Base-by-base conservation (phyloP, 1,284 basidiomycete species). In the Apiotrichum brassicae region DNA sequence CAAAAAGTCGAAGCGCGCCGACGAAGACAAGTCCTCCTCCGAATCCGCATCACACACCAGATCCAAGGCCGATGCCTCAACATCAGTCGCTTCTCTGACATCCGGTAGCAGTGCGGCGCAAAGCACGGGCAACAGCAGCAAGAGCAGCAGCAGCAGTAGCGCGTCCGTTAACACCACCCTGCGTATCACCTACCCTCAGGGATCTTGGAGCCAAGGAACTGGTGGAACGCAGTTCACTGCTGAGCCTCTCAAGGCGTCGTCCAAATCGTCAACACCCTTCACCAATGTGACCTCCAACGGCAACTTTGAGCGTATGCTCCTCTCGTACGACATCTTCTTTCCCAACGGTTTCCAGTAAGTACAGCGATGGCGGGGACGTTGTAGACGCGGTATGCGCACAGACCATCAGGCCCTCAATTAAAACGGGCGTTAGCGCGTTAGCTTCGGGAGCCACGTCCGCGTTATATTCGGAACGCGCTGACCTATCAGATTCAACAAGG, bases 221-320 rank as follows among this genome's bases (percentile, higher is more conserved):
- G 72, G 73, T 25, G 73, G 73, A 1, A 66, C 72, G 0, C 72
- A 74, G 56, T 75, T 73, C 58, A 69, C 70, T 48, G 60, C 70
- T 4, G 50, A 66, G 49, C 62, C 64, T 1, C 39, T 66, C 28
- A 58, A 62, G 26, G 53, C 56, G 18, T 35, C 36, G 19, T 24
- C 32, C 16, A 28, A 43, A n/a, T 56, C 57, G 20, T 20, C 35
- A 7, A 48, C 50, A 12, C 40, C 49, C 3, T 38, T 49, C 25
- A 32, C 40, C 16, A 62, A 58, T 37, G 38, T 57, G 1, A 52
- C 58, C n/a, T 54, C 60, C 6, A 52, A 61, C 53, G 68, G 64
- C 24, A 48, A 63, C 38, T 66, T 62, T 54, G 65, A 69, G 63
- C 48, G 66, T 32, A 67, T 70, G 64, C 50, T 70, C 36, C 44